Conservation (phyloP, 345 rosid species). For the Arabidopsis suecica region DNA sequence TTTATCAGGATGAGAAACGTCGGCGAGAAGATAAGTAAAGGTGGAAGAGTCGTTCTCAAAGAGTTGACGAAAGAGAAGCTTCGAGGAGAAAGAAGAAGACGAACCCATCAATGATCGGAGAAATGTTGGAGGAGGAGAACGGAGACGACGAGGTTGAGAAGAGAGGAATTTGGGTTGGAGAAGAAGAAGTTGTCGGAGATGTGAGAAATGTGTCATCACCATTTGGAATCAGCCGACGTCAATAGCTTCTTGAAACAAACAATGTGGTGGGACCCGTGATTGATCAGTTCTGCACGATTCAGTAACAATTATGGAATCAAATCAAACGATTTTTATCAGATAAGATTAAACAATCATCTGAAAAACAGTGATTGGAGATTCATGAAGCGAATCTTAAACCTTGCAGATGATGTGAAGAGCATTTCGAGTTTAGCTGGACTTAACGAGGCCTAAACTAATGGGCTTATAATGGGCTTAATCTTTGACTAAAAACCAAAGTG, state of each 20-base stretch:
- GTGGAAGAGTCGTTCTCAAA: slow-evolving; percentile 94
- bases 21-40: slow-evolving; percentile 92
- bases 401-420: not conserved
- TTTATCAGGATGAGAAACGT: slow-evolving; percentile 73
- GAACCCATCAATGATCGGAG: slow-evolving; percentile 47
- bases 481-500: not conserved
- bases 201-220: slow-evolving; percentile 17
- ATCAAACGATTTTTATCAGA: not conserved
- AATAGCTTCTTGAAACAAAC: not conserved
- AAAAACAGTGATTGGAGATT: not conserved
- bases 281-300: not conserved
- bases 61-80: slow-evolving; percentile 84
- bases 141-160: slow-evolving; percentile 3
- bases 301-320: not conserved
- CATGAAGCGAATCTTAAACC: not conserved
- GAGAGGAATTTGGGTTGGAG: slow-evolving; percentile 18
- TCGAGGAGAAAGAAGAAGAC: slow-evolving; percentile 46
- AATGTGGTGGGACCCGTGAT: not conserved
- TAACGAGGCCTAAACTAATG: not conserved
- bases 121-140: slow-evolving; percentile 9
- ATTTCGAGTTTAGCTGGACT: not conserved
- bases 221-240: slow-evolving; percentile 2
- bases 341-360: not conserved
- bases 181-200: slow-evolving; percentile 15
- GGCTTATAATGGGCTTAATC: slow-evolving; percentile 1